Evolutionary conservation across 805 yeast species (phyloP), one percentile per base, ranked within the genome.

Genomic region (Tetrapisispora phaffii): DNA sequence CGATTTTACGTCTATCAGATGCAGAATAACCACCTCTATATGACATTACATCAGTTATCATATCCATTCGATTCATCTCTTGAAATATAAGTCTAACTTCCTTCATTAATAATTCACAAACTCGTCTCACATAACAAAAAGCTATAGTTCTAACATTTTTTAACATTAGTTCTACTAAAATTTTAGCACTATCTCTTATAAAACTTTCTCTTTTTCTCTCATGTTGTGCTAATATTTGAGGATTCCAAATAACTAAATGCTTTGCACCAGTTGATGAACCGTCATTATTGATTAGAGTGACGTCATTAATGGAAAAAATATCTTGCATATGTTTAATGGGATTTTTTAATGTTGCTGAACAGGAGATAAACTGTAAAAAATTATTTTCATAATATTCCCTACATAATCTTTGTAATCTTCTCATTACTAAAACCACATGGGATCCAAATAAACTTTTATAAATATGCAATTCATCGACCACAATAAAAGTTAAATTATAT

Each of bases 21-120:
- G 89, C 80, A 3, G 95, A 78, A 58, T 93, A 93, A 1, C 99
- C 99, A 32, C 97, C 98, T 51, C 99, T 70, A 55, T 93, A 93
- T 42, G 95, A 79, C 94, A 87, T 85, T 3, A 89, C 82, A 46
- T 81, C 82, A n/a, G 76, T 67, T 3, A 71, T 57, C 41, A 77
- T 55, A 28, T 75, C 74, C 12, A 69, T 55, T 50, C 69, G 69
- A 28, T 73, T 72, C 39, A 68, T 54, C 23, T 69, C 71, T 31
- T 70, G 65, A 29, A 80, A 67, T 16, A 71, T 61, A n/a, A 67
- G 69, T 43, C 95, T 65, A 0, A 89, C 82, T 44, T 86, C 90
- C 51, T 86, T 84, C 84, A 90, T 85, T 39, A 93, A 57, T 21
- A 85, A 66, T 63, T 93, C 99, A 63, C 96, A 90, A 3, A 83